Evolutionary conservation across 768 basidiomycete genomes (phyloP), one percentile per base, ranked within the genome.

Genomic region (Hericium coralloides): DNA sequence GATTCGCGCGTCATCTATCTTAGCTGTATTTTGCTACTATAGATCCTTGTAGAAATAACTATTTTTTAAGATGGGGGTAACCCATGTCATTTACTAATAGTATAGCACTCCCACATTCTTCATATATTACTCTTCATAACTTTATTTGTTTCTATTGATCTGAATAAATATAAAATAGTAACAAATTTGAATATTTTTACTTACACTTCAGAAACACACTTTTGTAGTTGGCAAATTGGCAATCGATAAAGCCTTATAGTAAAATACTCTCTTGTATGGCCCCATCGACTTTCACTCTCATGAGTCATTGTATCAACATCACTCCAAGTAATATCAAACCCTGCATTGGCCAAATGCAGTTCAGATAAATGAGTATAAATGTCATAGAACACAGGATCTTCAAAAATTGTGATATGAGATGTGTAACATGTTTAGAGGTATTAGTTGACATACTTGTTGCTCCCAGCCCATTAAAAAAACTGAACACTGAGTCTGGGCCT

Each of bases 381-480:
- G 64, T 97, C 92, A 68, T 97, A 93, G 66, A 95, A 93, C 8
- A 87, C 73, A 0, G 85, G 76, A 72, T 95, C 93, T 95, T 12
- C 15, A 2, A 38, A 48, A 12, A 18, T 22, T 37, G 22, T n/a
- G 47, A 59, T 36, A 51, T 37, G 23, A 20, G 7, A 52, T 23
- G 41, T 49, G 23, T 20, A 38, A 15, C 31, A 1, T 2, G 7
- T 31, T 31, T 31, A 5, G 1, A 31, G 6, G 12, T 18, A 25
- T 20, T 10, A 48, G 55, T 38, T 22, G 20, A 59, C 86, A 68
- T 66, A 89, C 92, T 93, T 8, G 93, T 98, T 31, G 95, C 95
- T 15, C 92, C 97, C 9, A 99, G 79, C 12, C 97, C 97, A 66
- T 99, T 92, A 79, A 98, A 99, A 72, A 98, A 99, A 59, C 92